Conservation (phyloP, 208 protist genomes). For the Tetramitus jugosus region DNA sequence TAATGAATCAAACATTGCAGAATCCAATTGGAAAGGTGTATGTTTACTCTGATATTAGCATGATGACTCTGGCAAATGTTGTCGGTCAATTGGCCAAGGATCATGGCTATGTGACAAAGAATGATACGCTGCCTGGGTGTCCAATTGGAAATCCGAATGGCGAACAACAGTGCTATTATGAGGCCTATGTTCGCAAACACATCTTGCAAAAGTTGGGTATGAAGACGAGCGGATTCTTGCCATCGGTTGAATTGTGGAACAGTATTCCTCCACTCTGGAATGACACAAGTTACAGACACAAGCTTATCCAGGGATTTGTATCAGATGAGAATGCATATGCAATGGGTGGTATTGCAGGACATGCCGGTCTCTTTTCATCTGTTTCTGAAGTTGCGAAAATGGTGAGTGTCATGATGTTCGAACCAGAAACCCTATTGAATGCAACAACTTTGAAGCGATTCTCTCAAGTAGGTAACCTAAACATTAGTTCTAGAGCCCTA, state of each 20-base stretch:
- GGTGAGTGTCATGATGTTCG: slow-evolving; percentile 38
- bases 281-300: slow-evolving; percentile 40
- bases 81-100: slow-evolving; percentile 36
- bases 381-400: slow-evolving; percentile 34
- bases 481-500: slow-evolving; percentile 42
- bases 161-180: slow-evolving; percentile 29
- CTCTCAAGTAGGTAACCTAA: slow-evolving; percentile 39
- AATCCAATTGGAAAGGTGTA: slow-evolving; percentile 41
- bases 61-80: slow-evolving; percentile 57
- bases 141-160: background rate
- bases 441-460: slow-evolving; percentile 40
- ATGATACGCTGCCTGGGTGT: background rate
- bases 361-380: slow-evolving; percentile 49
- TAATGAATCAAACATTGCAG: slow-evolving; percentile 41
- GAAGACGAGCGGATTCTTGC: slow-evolving; percentile 36
- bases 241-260: background rate
- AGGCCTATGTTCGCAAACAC: slow-evolving; percentile 48
- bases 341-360: slow-evolving; percentile 47
- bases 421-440: slow-evolving; percentile 30
- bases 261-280: slow-evolving; percentile 40
- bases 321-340: slow-evolving; percentile 54
- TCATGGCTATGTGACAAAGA: background rate
- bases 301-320: slow-evolving; percentile 40
- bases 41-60: slow-evolving; percentile 50
- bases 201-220: slow-evolving; percentile 33